Evolutionary conservation across 768 basidiomycete genomes (phyloP).

Genomic region (Gymnopilus dilepis): DNA sequence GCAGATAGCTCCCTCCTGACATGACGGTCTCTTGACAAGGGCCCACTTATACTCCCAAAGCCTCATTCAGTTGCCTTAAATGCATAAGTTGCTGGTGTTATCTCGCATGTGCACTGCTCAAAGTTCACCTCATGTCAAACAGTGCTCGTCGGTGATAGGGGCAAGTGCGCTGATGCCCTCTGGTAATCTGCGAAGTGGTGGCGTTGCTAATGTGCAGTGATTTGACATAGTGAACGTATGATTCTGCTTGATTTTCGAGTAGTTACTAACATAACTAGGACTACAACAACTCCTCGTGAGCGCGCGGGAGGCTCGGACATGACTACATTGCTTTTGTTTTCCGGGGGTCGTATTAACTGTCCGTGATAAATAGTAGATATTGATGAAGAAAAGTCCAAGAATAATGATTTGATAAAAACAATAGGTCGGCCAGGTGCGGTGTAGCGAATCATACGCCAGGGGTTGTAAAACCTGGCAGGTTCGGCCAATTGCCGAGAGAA

Average conservation of each 20-base stretch:
- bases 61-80: no score
- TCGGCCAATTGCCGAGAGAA: constrained; percentile 74
- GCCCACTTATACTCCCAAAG: no score
- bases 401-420: not conserved
- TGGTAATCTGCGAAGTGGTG: no score
- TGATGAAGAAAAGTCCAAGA: not conserved
- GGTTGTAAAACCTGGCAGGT: constrained; percentile 65
- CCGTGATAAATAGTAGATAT: not conserved
- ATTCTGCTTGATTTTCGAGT: no score
- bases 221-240: no score
- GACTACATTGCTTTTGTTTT: not conserved
- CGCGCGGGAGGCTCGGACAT: not conserved
- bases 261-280: no score
- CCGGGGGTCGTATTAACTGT: not conserved
- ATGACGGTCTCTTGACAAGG: not conserved
- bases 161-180: no score
- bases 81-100: no score
- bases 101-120: no score
- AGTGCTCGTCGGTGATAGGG: no score
- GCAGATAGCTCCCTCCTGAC: not conserved
- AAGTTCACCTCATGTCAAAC: no score
- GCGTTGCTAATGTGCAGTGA: no score
- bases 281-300: not conserved
- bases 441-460: constrained; percentile 56
- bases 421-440: not conserved